Evolutionary conservation across 148 eudicot genomes (phyloP).

Genomic region (Camellia japonica): DNA sequence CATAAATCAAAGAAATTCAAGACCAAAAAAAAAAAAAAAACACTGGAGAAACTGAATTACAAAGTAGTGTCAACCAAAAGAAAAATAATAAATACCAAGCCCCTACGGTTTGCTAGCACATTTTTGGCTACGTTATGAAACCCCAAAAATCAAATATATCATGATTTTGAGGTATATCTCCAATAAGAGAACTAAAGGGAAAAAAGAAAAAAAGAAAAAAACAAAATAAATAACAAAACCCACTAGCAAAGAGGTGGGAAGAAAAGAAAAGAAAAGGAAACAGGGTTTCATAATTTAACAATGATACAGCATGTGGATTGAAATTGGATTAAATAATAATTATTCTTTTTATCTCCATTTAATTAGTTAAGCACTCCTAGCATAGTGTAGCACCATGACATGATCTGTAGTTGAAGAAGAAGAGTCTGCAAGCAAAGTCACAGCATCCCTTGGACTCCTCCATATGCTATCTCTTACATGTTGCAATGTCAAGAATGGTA

Average conservation of each 20-base stretch:
- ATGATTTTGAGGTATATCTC: conserved; percentile 13
- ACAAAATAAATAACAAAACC: conserved; percentile 1
- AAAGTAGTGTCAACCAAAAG: not conserved
- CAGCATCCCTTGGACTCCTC: conserved; percentile 43
- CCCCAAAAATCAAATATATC: conserved; percentile 6
- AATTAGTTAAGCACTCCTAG: conserved; percentile 26
- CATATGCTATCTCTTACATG: conserved; percentile 68
- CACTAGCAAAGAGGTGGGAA: not conserved
- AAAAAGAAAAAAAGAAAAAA: not conserved
- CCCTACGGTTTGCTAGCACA: not conserved
- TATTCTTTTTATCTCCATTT: not conserved
- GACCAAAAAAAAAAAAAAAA: not conserved
- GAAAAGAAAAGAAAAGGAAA: not conserved
- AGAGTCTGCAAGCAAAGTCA: conserved; percentile 29
- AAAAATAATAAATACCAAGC: not conserved
- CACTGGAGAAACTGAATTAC: not conserved
- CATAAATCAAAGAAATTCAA: not conserved
- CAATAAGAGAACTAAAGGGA: not conserved
- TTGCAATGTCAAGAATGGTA: conserved; percentile 62
- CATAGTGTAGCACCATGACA: conserved; percentile 63
- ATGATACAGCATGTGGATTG: conserved; percentile 11
- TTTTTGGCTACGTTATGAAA: conserved; percentile 1
- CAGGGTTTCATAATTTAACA: conserved; percentile 11
- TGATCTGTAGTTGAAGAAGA: conserved; percentile 36
- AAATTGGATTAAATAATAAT: not conserved